Conservation (phyloP, 345 rosid species). For the Aethionema arabicum region DNA sequence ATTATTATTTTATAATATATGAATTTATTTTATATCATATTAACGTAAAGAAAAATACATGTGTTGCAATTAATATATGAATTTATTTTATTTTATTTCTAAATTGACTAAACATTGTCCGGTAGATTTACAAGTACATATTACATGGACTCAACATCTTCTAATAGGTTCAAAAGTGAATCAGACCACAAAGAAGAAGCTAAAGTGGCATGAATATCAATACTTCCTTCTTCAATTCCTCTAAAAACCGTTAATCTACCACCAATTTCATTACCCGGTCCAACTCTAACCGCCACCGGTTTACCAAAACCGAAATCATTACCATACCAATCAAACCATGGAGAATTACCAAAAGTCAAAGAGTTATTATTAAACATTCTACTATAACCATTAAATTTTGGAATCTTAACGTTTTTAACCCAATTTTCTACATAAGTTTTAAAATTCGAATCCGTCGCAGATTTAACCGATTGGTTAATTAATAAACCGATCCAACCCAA, state of each 20-base stretch:
- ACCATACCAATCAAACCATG: slow-evolving; percentile 43
- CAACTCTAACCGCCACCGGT: slow-evolving; percentile 23
- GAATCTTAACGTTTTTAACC: slow-evolving; percentile 5
- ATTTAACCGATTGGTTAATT: slow-evolving; percentile 2
- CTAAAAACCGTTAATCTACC: not conserved
- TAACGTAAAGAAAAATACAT: too few species aligned
- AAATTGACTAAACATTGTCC: too few species aligned
- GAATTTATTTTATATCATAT: too few species aligned
- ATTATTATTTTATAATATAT: too few species aligned
- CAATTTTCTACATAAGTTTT: slow-evolving; percentile 4
- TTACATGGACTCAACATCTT: not conserved
- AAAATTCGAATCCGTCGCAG: slow-evolving; percentile 18
- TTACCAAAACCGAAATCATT: slow-evolving; percentile 48
- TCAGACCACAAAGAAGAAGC: not conserved
- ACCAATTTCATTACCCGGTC: not conserved
- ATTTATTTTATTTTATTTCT: too few species aligned
- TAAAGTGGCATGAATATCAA: slow-evolving; percentile 14
- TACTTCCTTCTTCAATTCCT: slow-evolving; percentile 12
- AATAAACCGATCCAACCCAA: slow-evolving; percentile 21
- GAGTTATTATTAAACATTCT: not conserved
- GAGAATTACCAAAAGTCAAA: slow-evolving; percentile 28
- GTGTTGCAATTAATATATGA: too few species aligned
- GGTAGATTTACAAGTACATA: too few species aligned
- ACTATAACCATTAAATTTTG: not conserved
- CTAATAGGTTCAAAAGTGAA: not conserved